Conservation (phyloP, 73 alveolate species). For the Paramecium caudatum region DNA sequence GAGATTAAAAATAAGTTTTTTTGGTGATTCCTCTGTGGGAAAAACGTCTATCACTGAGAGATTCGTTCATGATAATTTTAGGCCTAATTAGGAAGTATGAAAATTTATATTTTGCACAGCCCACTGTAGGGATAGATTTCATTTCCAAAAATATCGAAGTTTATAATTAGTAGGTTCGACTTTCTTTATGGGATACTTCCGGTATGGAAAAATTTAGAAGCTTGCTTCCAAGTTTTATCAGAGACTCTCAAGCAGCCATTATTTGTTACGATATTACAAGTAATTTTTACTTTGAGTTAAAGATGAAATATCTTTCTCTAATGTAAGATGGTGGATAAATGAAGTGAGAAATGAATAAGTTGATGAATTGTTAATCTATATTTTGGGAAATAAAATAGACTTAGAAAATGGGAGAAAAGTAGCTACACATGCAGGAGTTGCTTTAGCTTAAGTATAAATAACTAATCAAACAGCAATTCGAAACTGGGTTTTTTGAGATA, state of each 20-base stretch:
- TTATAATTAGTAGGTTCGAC: conserved; percentile 83
- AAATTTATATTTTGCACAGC: conserved; percentile 34
- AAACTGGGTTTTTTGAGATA: conserved; percentile 37
- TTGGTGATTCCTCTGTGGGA: conserved; percentile 96
- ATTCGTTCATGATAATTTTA: conserved; percentile 88
- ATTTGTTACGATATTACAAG: conserved; percentile 80
- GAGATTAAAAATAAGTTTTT: conserved; percentile 86
- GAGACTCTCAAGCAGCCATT: conserved; percentile 83
- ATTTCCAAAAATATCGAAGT: conserved; percentile 81
- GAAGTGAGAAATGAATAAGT: conserved; percentile 71
- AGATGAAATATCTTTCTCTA: conserved; percentile 66
- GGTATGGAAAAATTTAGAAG: conserved; percentile 86
- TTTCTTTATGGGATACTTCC: conserved; percentile 82
- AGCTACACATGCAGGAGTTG: not conserved
- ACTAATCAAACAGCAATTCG: conserved; percentile 44
- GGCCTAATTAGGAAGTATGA: conserved; percentile 66
- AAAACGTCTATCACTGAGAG: conserved; percentile 91
- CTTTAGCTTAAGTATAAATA: not conserved
- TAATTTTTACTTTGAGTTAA: too few relatives aligned
- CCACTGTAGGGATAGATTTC: conserved; percentile 87
- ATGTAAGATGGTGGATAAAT: conserved; percentile 62
- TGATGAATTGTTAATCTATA: conserved; percentile 62
- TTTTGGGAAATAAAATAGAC: conserved; percentile 72
- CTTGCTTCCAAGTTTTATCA: conserved; percentile 82
- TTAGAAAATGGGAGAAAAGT: conserved; percentile 30